Conservation (phyloP, 495 filamentous ascomycete genomes). For the Neurospora africana region DNA sequence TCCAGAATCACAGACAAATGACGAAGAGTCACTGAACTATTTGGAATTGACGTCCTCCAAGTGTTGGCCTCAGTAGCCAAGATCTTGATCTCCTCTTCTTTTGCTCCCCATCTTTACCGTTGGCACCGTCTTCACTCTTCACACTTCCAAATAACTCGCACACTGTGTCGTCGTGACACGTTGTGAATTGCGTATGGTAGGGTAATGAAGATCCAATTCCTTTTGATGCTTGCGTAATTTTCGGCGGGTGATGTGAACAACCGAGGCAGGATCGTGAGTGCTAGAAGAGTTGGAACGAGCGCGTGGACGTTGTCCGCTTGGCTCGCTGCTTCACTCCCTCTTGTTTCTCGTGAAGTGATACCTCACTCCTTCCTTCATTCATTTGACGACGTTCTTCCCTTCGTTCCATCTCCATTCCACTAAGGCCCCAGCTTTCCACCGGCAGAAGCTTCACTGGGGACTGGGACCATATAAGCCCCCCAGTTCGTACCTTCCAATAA, state of each 20-base stretch:
- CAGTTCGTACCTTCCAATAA: background rate
- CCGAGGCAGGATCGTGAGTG: no score
- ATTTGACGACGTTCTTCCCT: background rate
- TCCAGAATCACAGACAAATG: background rate
- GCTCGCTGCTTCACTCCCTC: no score
- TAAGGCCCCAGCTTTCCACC: background rate
- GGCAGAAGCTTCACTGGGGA: no score
- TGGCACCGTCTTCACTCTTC: no score
- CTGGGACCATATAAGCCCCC: background rate
- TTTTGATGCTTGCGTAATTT: no score
- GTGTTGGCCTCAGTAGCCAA: background rate
- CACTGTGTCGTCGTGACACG: no score
- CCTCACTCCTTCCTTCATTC: background rate
- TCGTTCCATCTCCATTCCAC: background rate
- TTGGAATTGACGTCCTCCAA: background rate
- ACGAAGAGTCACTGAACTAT: background rate
- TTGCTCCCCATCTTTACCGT: no score
- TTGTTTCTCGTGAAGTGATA: no score
- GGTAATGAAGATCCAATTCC: background rate
- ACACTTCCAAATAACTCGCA: no score
- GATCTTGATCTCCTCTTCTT: background rate
- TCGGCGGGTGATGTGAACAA: no score
- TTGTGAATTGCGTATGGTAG: background rate
- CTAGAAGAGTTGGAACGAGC: no score
- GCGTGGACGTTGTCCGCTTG: no score